phyloP scores from a whole-genome alignment of 2,329 filamentous ascomycete species.

The Scorias spongiosa region DNA sequence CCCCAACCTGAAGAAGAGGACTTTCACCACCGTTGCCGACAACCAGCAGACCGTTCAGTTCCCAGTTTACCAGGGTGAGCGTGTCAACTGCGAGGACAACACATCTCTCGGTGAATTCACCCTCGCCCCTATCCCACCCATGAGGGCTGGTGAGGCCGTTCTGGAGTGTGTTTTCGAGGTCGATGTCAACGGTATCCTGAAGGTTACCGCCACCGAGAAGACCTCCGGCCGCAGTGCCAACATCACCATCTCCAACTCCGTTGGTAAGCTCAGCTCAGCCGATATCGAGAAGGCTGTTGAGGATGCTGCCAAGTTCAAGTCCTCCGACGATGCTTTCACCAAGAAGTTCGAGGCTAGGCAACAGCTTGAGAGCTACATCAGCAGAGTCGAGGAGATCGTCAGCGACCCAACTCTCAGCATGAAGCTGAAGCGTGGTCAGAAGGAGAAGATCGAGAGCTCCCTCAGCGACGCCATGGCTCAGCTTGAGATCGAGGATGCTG shows the following conservation, averaged over 20 bases:
- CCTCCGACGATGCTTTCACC: conserved; percentile 92
- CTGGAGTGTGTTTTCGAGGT: conserved; percentile 98
- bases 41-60: conserved; percentile 74
- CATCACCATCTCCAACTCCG: conserved; percentile 99
- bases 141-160: conserved; percentile 90
- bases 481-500: conserved; percentile 86
- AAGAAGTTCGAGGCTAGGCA: conserved; percentile 99
- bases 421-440: conserved; percentile 97
- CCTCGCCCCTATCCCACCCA: conserved; percentile 59
- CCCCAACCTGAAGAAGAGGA: conserved; percentile 57
- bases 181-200: conserved; percentile 92
- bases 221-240: conserved; percentile 94
- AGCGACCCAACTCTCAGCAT: conserved; percentile 90
- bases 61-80: conserved; percentile 77
- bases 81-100: conserved; percentile 97
- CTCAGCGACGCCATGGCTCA: conserved; percentile 95
- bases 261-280: conserved; percentile 84
- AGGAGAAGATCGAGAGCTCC: conserved; percentile 97
- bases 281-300: conserved; percentile 98
- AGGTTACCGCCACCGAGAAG: conserved; percentile 99
- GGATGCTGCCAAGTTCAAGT: conserved; percentile 98
- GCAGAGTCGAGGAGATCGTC: conserved; percentile 95
- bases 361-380: conserved; percentile 98
- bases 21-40: conserved; percentile 72
- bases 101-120: conserved; percentile 96